These are phyloP conservation scores for Aspergillus nanangensis DNA, from an alignment of 495 filamentous ascomycete genomes.

Conservation along the genomic window DNA sequence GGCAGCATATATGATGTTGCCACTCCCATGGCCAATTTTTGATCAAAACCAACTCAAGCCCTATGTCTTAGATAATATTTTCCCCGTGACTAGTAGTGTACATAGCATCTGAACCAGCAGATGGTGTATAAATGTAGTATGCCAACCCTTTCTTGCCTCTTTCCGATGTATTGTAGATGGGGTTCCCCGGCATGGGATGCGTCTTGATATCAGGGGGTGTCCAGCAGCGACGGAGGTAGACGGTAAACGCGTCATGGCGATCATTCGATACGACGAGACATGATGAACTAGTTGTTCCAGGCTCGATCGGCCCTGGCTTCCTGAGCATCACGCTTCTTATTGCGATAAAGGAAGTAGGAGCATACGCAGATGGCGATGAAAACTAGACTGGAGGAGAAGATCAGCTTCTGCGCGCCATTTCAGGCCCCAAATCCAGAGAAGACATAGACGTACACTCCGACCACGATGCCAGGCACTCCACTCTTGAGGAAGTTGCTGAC, in stretches of 20 bases:
- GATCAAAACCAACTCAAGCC: too few relatives aligned
- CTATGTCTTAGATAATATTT: too few relatives aligned
- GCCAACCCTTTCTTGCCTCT: too few relatives aligned
- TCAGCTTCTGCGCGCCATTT: neutral
- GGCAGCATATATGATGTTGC: too few relatives aligned
- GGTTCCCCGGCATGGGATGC: too few relatives aligned
- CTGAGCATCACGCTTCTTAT: conserved; percentile 9
- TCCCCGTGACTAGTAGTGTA: too few relatives aligned
- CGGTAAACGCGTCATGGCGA: neutral
- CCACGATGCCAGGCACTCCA: conserved; percentile 13
- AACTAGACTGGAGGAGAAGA: conserved; percentile 7
- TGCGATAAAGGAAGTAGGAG: conserved; percentile 11
- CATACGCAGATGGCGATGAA: conserved; percentile 5
- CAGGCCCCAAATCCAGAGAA: neutral
- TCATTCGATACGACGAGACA: too few relatives aligned
- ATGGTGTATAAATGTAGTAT: too few relatives aligned
- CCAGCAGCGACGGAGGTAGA: neutral
- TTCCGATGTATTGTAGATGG: too few relatives aligned
- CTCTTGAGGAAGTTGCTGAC: conserved; percentile 12
- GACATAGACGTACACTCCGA: conserved; percentile 10
- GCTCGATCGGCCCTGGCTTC: conserved; percentile 6
- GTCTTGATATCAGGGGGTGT: neutral
- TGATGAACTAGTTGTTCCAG: conserved; percentile 12
- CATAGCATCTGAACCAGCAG: too few relatives aligned
- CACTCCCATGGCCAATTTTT: too few relatives aligned